A percentile compares a stretch with the other conserved stretches of the same genome.
Conservation (phyloP, 1,284 basidiomycete species). For the Leccinum colubrinum region DNA sequence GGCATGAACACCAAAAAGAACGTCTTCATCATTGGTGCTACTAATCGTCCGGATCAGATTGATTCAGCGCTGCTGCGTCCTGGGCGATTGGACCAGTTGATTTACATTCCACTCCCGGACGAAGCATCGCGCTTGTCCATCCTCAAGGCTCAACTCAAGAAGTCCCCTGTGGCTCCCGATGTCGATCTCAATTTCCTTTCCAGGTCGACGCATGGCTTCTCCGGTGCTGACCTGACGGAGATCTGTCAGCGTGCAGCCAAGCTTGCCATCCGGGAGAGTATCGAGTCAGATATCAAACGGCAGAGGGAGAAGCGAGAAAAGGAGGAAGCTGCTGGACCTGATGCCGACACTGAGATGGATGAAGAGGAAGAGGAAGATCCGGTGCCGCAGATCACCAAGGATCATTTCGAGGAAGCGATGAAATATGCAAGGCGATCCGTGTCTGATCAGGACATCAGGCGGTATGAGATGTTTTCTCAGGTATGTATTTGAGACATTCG, state of each 20-base stretch:
- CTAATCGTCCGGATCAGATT: conserved; percentile 99
- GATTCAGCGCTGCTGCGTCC: conserved; percentile 96
- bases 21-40: conserved; percentile 98
- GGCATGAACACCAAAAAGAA: conserved; percentile 99
- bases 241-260: conserved; percentile 99
- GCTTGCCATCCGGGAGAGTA: conserved; percentile 92
- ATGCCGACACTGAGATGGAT: conserved; percentile 71
- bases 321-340: conserved; percentile 58
- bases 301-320: conserved; percentile 82
- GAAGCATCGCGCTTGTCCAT: conserved; percentile 91
- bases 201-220: conserved; percentile 96
- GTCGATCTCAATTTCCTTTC: conserved; percentile 90
- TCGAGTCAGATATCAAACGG: conserved; percentile 87
- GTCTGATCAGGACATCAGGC: conserved; percentile 92
- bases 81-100: conserved; percentile 95
- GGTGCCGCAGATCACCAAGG: conserved; percentile 93
- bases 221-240: conserved; percentile 98
- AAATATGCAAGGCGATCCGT: conserved; percentile 90
- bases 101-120: conserved; percentile 94
- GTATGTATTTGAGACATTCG: conserved; percentile 33
- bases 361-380: conserved; percentile 87
- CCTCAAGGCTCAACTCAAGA: conserved; percentile 89
- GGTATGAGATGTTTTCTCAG: conserved; percentile 91
- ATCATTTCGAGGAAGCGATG: conserved; percentile 99
- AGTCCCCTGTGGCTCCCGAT: conserved; percentile 85